These are phyloP conservation scores for Colletotrichum sp. DNA, from an alignment of 2,329 filamentous ascomycete species.

Conservation along the genomic window DNA sequence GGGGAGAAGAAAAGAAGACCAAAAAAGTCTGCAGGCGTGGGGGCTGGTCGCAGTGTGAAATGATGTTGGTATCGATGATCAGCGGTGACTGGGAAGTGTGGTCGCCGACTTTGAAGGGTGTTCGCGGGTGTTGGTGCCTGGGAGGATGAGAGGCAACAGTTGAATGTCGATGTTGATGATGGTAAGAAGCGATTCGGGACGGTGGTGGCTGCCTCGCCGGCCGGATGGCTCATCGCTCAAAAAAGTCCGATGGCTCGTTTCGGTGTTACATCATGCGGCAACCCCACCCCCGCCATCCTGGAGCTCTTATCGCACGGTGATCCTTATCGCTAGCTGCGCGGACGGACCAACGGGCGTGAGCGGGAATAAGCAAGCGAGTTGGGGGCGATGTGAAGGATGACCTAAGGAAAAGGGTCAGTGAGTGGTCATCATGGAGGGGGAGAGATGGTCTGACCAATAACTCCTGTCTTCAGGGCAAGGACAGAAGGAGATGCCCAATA, in stretches of 20 bases:
- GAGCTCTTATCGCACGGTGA: constrained; percentile 8
- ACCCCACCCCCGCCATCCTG: constrained; percentile 12
- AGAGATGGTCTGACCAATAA: background rate
- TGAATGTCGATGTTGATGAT: background rate
- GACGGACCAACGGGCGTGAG: background rate
- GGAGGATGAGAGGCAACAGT: background rate
- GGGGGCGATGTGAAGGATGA: background rate
- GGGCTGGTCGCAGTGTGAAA: background rate
- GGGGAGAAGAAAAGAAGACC: background rate
- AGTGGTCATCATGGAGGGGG: background rate
- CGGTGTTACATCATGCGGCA: constrained; percentile 18
- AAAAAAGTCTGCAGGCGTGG: background rate
- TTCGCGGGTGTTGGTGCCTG: background rate
- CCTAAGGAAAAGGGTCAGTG: background rate
- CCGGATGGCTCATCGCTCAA: background rate
- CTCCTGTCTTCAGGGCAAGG: background rate
- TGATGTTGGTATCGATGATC: background rate
- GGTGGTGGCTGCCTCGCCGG: background rate
- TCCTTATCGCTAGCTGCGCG: background rate
- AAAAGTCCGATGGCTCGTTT: constrained; percentile 1
- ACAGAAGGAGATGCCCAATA: rapidly evolving
- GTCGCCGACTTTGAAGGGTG: too few relatives aligned
- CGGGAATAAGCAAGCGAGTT: background rate
- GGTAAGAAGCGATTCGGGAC: background rate
- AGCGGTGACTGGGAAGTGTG: background rate